phyloP scores from a whole-genome alignment of 1,139 yeast species.

The Taphrina deformans region DNA sequence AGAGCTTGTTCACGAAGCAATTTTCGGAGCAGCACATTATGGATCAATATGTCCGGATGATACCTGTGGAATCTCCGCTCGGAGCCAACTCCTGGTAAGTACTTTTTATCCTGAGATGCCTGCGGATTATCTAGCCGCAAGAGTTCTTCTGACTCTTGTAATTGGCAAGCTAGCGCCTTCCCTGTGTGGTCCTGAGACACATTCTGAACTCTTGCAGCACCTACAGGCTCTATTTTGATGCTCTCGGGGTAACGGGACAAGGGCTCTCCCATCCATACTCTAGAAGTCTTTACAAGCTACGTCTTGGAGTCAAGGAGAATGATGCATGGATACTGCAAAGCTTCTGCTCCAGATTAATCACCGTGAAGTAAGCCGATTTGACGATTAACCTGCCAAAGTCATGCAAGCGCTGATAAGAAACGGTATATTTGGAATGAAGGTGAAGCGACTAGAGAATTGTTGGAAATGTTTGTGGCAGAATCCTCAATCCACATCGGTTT shows the following conservation, averaged over 20 bases:
- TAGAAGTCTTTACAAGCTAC: background rate
- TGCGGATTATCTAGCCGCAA: background rate
- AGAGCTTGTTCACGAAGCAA: background rate
- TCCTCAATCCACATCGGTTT: background rate
- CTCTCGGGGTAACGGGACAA: background rate
- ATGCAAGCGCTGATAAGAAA: too few relatives aligned
- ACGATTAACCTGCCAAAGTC: too few relatives aligned
- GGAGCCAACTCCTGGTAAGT: slow-evolving; percentile 2
- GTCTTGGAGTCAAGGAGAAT: too few relatives aligned
- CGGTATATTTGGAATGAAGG: too few relatives aligned
- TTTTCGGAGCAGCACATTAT: slow-evolving; percentile 6
- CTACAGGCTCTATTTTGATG: background rate
- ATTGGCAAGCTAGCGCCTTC: background rate
- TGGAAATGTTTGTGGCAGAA: background rate
- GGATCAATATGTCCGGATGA: background rate
- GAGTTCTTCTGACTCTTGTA: background rate
- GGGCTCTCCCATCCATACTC: background rate
- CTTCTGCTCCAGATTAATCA: too few relatives aligned
- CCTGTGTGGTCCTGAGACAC: background rate
- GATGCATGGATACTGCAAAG: too few relatives aligned
- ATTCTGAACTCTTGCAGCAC: background rate
- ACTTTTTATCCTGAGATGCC: background rate
- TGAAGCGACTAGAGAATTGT: too few relatives aligned
- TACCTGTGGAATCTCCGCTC: slow-evolving; percentile 12
- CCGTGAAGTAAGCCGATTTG: too few relatives aligned